Conservation (phyloP, 805 yeast genomes). For the Barnettozyma botsteinii region DNA sequence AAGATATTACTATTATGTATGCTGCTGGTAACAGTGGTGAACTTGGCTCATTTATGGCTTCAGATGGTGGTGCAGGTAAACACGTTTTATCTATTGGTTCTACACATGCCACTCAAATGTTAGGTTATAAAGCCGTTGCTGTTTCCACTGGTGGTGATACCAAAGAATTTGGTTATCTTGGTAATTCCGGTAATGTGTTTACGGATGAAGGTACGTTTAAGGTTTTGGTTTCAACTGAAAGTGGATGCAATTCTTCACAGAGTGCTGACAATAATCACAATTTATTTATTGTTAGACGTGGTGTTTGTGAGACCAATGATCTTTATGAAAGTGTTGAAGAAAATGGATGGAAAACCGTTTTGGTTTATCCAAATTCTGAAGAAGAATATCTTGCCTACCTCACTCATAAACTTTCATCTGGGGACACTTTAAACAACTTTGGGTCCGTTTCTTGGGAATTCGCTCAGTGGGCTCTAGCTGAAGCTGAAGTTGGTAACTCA, state of each 20-base stretch:
- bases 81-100: slow-evolving; percentile 14
- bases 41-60: slow-evolving; percentile 10
- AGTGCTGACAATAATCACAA: not conserved
- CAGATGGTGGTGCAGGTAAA: slow-evolving; percentile 12
- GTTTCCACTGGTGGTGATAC: slow-evolving; percentile 9
- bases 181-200: slow-evolving; percentile 3
- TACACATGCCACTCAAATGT: slow-evolving; percentile 9
- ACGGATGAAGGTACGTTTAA: slow-evolving; percentile 3
- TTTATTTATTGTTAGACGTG: slow-evolving; percentile 4
- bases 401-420: not conserved
- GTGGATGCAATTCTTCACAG: slow-evolving; percentile 3
- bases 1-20: slow-evolving; percentile 10
- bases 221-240: not conserved
- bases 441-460: slow-evolving; percentile 6
- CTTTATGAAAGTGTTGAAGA: not conserved
- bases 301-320: not conserved
- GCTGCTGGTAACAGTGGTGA: slow-evolving; percentile 17
- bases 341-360: not conserved
- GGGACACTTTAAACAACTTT: not conserved
- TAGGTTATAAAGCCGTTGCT: slow-evolving; percentile 7
- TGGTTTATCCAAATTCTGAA: slow-evolving; percentile 1
- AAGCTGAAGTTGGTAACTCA: slow-evolving; percentile 5
- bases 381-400: not conserved
- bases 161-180: slow-evolving; percentile 5
- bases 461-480: slow-evolving; percentile 10